Conservation (phyloP, 192 early-diverging fungal species). For the Coemansia erecta region DNA sequence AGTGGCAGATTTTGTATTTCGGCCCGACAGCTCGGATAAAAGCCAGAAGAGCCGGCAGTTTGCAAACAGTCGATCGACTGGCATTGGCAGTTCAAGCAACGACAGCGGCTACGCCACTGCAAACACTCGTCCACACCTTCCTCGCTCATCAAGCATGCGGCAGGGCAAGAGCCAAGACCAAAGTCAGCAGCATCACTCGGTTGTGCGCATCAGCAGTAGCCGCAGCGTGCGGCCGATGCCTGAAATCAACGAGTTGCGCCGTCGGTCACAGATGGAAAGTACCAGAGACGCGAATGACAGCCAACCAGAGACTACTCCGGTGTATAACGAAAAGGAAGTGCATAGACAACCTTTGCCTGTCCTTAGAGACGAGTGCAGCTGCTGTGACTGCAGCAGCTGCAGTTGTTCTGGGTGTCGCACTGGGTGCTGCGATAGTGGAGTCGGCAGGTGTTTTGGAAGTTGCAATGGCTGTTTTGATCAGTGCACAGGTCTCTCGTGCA, state of each 20-base stretch:
- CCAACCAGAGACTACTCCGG: neutral
- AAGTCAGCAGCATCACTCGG: no score
- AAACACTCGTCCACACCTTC: neutral
- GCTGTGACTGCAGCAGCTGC: no score
- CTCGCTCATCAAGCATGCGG: no score
- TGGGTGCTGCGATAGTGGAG: no score
- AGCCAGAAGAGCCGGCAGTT: neutral
- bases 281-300: no score
- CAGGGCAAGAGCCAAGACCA: no score
- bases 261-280: neutral
- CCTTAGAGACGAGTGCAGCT: no score
- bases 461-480: no score
- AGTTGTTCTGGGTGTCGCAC: no score
- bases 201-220: slow-evolving; percentile 2
- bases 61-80: neutral
- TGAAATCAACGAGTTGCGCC: slow-evolving; percentile 1
- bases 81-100: neutral
- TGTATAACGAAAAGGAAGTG: neutral
- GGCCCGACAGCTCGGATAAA: neutral
- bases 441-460: no score
- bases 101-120: slow-evolving; percentile 7
- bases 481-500: no score
- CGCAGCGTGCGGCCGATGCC: slow-evolving; percentile 3
- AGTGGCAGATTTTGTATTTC: slow-evolving; percentile 3
- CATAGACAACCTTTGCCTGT: neutral